Evolutionary conservation across 768 basidiomycete genomes (phyloP).

Genomic region (Amylocystis lapponica): DNA sequence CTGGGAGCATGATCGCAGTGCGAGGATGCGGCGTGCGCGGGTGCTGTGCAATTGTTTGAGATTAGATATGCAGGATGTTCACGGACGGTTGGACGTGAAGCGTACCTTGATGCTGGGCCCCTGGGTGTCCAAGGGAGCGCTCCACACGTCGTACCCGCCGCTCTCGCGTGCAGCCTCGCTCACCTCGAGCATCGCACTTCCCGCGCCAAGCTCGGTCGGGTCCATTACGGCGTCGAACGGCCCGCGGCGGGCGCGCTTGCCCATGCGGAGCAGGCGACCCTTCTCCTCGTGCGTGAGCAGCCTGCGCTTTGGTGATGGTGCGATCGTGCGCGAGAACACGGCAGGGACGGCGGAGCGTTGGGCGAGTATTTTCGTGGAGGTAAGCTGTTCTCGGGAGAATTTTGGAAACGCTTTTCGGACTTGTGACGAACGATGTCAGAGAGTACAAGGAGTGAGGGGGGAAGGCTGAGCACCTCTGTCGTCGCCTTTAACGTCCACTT

Average conservation of each 20-base stretch:
- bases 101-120: slow-evolving; percentile 49
- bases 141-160: slow-evolving; percentile 65
- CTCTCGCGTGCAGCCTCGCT: slow-evolving; percentile 66
- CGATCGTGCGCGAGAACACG: slow-evolving; percentile 52
- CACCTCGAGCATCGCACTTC: slow-evolving; percentile 57
- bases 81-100: background rate
- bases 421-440: slow-evolving; percentile 21
- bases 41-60: slow-evolving; percentile 30
- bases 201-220: slow-evolving; percentile 58
- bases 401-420: slow-evolving; percentile 56
- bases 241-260: slow-evolving; percentile 61
- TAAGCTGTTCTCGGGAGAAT: slow-evolving; percentile 48
- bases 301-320: slow-evolving; percentile 37
- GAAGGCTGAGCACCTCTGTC: slow-evolving; percentile 43
- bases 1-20: slow-evolving; percentile 53
- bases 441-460: background rate
- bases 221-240: slow-evolving; percentile 71
- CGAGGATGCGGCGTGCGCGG: slow-evolving; percentile 43
- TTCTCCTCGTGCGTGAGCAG: slow-evolving; percentile 64
- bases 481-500: slow-evolving; percentile 77
- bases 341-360: slow-evolving; percentile 89
- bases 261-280: slow-evolving; percentile 68
- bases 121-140: slow-evolving; percentile 10
- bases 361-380: slow-evolving; percentile 72
- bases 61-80: background rate